phyloP scores from a whole-genome alignment of 1,284 basidiomycete genomes.

The Golubevia sp. region DNA sequence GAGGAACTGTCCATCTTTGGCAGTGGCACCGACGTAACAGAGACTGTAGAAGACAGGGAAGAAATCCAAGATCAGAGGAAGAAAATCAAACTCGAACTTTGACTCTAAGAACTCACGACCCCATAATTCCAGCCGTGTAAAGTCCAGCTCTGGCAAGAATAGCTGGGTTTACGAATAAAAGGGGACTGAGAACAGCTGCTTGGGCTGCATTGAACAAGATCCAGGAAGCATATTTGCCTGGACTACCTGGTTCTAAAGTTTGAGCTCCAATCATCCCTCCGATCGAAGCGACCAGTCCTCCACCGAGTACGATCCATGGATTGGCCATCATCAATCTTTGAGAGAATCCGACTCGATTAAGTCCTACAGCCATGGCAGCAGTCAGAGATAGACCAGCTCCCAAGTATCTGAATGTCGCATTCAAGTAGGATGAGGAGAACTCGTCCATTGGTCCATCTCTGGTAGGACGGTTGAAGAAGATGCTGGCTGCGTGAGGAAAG shows the following conservation, averaged over 20 bases:
- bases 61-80: background rate
- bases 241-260: slow-evolving; percentile 46
- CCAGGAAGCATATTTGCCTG: slow-evolving; percentile 62
- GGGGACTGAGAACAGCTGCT: slow-evolving; percentile 70
- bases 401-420: slow-evolving; percentile 83
- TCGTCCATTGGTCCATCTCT: slow-evolving; percentile 38
- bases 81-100: slow-evolving; percentile 29
- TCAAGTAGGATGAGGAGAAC: slow-evolving; percentile 68
- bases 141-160: slow-evolving; percentile 84
- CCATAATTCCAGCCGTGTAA: slow-evolving; percentile 84
- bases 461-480: slow-evolving; percentile 57
- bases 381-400: slow-evolving; percentile 79
- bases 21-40: slow-evolving; percentile 86
- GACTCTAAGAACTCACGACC: slow-evolving; percentile 42
- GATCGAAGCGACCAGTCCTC: slow-evolving; percentile 69
- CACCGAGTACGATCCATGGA: slow-evolving; percentile 84
- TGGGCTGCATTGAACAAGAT: slow-evolving; percentile 80
- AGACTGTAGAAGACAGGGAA: slow-evolving; percentile 62
- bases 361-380: slow-evolving; percentile 74
- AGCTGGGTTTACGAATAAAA: slow-evolving; percentile 84
- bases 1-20: slow-evolving; percentile 80
- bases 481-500: slow-evolving; percentile 22
- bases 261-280: slow-evolving; percentile 62
- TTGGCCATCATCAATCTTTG: slow-evolving; percentile 79
- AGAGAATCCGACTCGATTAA: slow-evolving; percentile 77